phyloP scores from a whole-genome alignment of 2,329 filamentous ascomycete genomes.

The Diaporthe longicolla region DNA sequence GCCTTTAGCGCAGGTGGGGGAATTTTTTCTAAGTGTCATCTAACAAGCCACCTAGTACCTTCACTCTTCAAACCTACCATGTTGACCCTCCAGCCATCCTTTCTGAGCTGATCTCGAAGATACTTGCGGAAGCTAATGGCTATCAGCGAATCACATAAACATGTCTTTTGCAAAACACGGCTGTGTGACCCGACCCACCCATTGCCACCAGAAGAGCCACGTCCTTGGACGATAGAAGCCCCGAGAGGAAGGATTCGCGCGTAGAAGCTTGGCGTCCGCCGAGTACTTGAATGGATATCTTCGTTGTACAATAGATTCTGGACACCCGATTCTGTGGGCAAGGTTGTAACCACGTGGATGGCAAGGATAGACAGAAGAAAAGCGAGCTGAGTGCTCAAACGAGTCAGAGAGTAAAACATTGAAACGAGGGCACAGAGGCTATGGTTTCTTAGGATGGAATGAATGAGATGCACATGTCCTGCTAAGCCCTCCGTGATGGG shows the following conservation, averaged over 20 bases:
- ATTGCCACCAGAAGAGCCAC: constrained; percentile 6
- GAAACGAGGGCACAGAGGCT: background rate
- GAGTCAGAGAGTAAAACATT: background rate
- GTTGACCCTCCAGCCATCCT: constrained; percentile 47
- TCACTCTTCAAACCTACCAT: constrained; percentile 47
- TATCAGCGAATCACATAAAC: background rate
- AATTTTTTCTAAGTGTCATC: too few relatives aligned
- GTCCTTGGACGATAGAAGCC: constrained; percentile 13
- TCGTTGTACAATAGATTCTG: background rate
- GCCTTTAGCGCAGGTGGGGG: too few relatives aligned
- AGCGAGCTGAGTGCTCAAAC: background rate
- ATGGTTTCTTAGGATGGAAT: background rate
- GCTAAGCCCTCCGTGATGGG: too few relatives aligned
- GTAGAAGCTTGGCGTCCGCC: constrained; percentile 12
- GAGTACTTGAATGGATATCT: background rate
- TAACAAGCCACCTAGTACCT: too few relatives aligned
- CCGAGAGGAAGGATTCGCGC: constrained; percentile 13
- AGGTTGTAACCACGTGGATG: background rate
- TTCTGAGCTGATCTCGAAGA: constrained; percentile 45
- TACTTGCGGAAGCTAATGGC: constrained; percentile 44
- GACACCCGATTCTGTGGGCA: background rate
- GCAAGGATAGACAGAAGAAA: background rate
- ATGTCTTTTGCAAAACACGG: background rate
- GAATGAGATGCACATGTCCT: background rate
- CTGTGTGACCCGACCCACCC: background rate